Evolutionary conservation across 306 rosid species (phyloP).

Genomic region (Myrica gale): DNA sequence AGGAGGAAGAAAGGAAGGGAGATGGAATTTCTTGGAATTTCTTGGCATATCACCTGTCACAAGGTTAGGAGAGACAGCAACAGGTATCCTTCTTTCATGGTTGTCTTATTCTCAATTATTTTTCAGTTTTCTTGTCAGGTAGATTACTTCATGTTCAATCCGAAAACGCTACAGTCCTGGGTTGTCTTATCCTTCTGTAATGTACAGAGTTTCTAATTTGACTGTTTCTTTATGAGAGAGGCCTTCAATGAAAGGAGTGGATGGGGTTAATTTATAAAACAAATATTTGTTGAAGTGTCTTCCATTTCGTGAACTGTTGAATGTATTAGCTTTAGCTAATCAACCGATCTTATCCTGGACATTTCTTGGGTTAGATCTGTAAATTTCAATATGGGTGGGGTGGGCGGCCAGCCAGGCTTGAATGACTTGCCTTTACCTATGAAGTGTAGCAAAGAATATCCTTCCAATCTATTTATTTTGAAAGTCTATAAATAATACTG

Average conservation of each 20-base stretch:
- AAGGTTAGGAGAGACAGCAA: constrained; percentile 32
- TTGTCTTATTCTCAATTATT: constrained; percentile 32
- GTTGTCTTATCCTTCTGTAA: no score
- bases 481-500: background rate
- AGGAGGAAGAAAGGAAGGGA: constrained; percentile 5
- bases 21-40: constrained; percentile 1
- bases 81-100: constrained; percentile 32
- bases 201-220: constrained; percentile 3
- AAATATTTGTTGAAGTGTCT: constrained; percentile 23
- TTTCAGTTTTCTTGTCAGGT: constrained; percentile 20
- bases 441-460: background rate
- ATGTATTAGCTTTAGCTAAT: constrained; percentile 13
- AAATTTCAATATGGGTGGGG: background rate
- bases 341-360: constrained; percentile 28
- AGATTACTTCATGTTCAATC: constrained; percentile 28
- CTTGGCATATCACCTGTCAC: constrained; percentile 26
- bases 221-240: constrained; percentile 26
- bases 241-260: background rate
- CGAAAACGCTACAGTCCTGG: no score
- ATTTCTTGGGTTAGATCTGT: constrained; percentile 22
- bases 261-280: background rate
- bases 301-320: constrained; percentile 14
- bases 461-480: background rate
- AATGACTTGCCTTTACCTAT: constrained; percentile 2
- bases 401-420: background rate